phyloP scores from a whole-genome alignment of 1,139 yeast genomes.

The Kodamaea anthophila region DNA sequence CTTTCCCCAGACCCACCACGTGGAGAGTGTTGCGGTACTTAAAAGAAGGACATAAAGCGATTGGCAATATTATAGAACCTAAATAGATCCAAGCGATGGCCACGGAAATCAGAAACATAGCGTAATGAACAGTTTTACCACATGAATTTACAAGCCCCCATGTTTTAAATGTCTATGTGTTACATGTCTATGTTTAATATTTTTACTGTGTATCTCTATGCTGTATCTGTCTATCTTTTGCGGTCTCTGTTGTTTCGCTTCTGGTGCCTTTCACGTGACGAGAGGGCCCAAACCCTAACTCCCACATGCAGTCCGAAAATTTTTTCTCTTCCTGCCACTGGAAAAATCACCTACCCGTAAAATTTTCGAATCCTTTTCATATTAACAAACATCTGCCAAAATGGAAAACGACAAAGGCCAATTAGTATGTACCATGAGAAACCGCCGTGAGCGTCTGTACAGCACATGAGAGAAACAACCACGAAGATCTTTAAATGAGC shows the following conservation, averaged over 20 bases:
- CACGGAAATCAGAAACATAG: no score
- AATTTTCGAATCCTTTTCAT: slow-evolving; percentile 8
- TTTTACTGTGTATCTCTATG: no score
- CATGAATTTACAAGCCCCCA: no score
- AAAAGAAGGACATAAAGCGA: no score
- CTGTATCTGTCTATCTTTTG: no score
- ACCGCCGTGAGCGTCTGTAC: background rate
- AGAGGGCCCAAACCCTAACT: slow-evolving; percentile 17
- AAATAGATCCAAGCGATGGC: no score
- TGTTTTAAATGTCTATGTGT: no score
- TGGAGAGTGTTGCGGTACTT: slow-evolving; percentile 89
- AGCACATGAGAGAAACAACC: background rate
- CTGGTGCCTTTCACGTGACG: slow-evolving; percentile 4
- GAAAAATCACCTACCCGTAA: slow-evolving; percentile 7
- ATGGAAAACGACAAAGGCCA: slow-evolving; percentile 99
- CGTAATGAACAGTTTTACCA: no score
- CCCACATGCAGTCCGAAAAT: slow-evolving; percentile 5
- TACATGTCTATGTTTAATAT: no score
- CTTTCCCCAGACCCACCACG: slow-evolving; percentile 97
- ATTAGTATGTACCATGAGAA: slow-evolving; percentile 66
- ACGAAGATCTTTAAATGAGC: no score
- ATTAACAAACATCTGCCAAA: slow-evolving; percentile 36
- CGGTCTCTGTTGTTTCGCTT: no score
- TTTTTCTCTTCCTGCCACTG: slow-evolving; percentile 1
- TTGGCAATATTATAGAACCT: no score